Base-by-base conservation (phyloP, 208 protist species). In the Wallacemonas collosoma region DNA sequence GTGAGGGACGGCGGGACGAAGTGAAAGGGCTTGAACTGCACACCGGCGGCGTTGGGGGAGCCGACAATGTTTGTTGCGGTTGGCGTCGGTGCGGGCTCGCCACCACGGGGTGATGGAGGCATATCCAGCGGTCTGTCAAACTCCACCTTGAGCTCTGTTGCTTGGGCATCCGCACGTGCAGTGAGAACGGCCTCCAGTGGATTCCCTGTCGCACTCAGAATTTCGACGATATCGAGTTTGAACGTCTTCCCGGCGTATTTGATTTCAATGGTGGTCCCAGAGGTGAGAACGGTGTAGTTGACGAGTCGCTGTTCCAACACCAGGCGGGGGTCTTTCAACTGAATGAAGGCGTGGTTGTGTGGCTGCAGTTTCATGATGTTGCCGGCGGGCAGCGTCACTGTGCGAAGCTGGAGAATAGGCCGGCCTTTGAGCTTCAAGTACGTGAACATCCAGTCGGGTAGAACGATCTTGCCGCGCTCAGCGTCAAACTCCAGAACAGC, bases 401-500 rank as follows among this genome's bases (percentile, higher is more conserved):
- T 96, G 47, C 85, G 65, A 38, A 99, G 72, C 45, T 54, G 73
- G 12, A 98, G 76, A 6, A 90, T 80, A 56, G 83, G 73, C 4
- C 81, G 81, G 36, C 71, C 70, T 26, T 83, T 64, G 9, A 98
- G 67, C 40, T 80, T 55, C 3, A 98, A 75, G 61, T 97, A 82
- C n/a, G 88, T 62, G 74, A 96, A 97, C 95, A 98, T 98, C 94
- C 96, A 99, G 40, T 92, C 77, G 0, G 97, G 97, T 53, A 98
- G 76, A 54, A 98, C 92, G 35, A 95, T 79, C 55, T 75, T 81
- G 47, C 97, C 97, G 14, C 89, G 85, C 38, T 97, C 85, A 0
- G 95, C 93, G 61, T 77, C 93, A 74, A 99, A 99, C 70, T 98
- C 96, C 15, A 98, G 81, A 14, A 99, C 95, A 1, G 90, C 96